Evolutionary conservation across 2,329 filamentous ascomycete species (phyloP).

Genomic region (Bipolaris sorokiniana): DNA sequence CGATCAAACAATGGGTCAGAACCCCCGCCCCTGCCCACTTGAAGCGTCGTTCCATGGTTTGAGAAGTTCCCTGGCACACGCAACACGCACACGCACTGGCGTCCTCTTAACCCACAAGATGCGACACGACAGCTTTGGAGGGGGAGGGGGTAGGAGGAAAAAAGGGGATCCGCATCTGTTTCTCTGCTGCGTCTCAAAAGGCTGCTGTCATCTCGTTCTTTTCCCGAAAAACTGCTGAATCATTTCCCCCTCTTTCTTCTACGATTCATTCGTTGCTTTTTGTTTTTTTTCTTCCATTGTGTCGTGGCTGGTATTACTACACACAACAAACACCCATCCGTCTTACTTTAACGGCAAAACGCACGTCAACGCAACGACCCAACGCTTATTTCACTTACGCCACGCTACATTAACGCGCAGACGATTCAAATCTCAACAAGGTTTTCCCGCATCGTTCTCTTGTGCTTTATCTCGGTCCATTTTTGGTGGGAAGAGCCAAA

Average conservation of each 20-base stretch:
- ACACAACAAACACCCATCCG: not conserved
- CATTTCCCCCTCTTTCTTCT: constrained; percentile 7
- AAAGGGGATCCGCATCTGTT: not conserved
- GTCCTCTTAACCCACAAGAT: constrained; percentile 14
- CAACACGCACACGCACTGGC: constrained; percentile 26
- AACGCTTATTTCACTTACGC: no score
- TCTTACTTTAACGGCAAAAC: no score
- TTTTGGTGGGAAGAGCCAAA: constrained; percentile 15
- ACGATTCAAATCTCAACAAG: not conserved
- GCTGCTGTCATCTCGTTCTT: constrained; percentile 4
- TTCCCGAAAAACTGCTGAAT: constrained; percentile 1
- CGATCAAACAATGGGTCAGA: constrained; percentile 36
- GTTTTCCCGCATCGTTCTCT: constrained; percentile 10
- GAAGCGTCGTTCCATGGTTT: constrained; percentile 9
- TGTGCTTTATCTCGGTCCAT: constrained; percentile 12
- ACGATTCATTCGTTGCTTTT: constrained; percentile 22
- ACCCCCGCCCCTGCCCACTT: constrained; percentile 5
- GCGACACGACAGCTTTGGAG: constrained; percentile 19
- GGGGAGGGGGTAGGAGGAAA: not conserved
- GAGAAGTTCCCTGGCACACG: constrained; percentile 17
- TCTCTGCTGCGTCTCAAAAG: constrained; percentile 5
- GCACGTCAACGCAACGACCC: no score
- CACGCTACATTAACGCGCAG: no score
- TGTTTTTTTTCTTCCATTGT: not conserved
- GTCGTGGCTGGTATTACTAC: not conserved